A percentile compares a stretch with the other conserved stretches of the same genome.
These are phyloP conservation scores for Castanea crenata DNA, from an alignment of 306 rosid genomes.

Conservation along the genomic window DNA sequence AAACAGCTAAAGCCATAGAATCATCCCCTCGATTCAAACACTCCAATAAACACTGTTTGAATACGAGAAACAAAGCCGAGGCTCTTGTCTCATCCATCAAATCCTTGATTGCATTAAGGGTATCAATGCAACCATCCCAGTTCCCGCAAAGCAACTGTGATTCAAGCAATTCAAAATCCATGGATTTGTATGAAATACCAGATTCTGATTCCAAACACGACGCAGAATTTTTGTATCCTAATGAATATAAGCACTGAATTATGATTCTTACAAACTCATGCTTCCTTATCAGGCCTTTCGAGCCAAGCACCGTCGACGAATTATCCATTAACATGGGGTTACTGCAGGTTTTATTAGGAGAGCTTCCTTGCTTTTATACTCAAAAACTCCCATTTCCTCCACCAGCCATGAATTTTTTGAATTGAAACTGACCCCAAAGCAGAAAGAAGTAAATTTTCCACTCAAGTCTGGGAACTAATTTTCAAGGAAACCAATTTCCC, in stretches of 20 bases:
- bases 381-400: conserved; percentile 12
- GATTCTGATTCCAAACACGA: conserved; percentile 74
- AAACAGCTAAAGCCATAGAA: conserved; percentile 55
- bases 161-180: conserved; percentile 56
- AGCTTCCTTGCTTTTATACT: conserved; percentile 9
- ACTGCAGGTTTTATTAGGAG: conserved; percentile 8
- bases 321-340: conserved; percentile 44
- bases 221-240: conserved; percentile 67
- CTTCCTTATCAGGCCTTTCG: conserved; percentile 56
- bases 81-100: conserved; percentile 53
- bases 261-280: conserved; percentile 70
- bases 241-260: conserved; percentile 64
- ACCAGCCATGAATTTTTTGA: conserved; percentile 11
- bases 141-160: conserved; percentile 54
- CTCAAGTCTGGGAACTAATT: too few species aligned
- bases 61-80: conserved; percentile 62
- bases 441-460: neutral
- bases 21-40: conserved; percentile 55
- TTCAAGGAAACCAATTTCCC: neutral
- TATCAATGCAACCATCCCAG: conserved; percentile 57
- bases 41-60: conserved; percentile 66
- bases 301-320: conserved; percentile 46
- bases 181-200: conserved; percentile 53
- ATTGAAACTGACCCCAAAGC: neutral
- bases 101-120: conserved; percentile 46